Base-by-base conservation (phyloP, 495 filamentous ascomycete species). In the Penicillium soppii region DNA sequence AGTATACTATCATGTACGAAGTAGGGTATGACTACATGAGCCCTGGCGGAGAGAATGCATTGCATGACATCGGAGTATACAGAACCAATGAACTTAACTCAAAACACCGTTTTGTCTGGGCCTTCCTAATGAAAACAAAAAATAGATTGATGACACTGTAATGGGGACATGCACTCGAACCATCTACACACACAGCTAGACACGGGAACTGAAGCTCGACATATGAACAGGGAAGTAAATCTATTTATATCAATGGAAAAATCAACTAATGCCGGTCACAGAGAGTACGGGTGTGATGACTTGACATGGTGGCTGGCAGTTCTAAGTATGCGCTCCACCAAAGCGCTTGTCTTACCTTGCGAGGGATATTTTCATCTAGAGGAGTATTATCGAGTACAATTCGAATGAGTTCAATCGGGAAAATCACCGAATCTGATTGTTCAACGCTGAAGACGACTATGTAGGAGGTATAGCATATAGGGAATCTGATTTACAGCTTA, bases 401-500 rank as follows among this genome's bases (percentile, higher is more conserved):
- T 7, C n/a, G 36, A 37, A 15, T 7, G 1, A n/a, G n/a, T 32
- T 29, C 26, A 21, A 25, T 23, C 13, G 29, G 15, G 20, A 32
- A 29, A 15, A 26, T 22, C 26, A 17, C 21, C 21, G 22, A 19
- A 17, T 17, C 46, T 25, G 17, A 52, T 43, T 39, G 26, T 43
- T 46, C 33, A 52, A 46, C 50, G 50, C 42, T 52, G 32, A 37
- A 39, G 3, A 46, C 21, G 49, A 52, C 30, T 37, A 51, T 43
- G 16, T 41, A 42, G n/a, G n/a, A n/a, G 19, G 43, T 38, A 13
- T 15, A 59, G 23, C 9, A 49, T 47, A 40, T 26, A 21, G 33
- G 23, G 21, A 29, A 40, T 40, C 41, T 57, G 43, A 61, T 68
- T 63, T 84, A 89, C 69, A 89, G 64, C 74, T 89, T 90, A 39